Evolutionary conservation across 176 grass and related monocot species (phyloP).

Genomic region (Paspalum vaginatum): DNA sequence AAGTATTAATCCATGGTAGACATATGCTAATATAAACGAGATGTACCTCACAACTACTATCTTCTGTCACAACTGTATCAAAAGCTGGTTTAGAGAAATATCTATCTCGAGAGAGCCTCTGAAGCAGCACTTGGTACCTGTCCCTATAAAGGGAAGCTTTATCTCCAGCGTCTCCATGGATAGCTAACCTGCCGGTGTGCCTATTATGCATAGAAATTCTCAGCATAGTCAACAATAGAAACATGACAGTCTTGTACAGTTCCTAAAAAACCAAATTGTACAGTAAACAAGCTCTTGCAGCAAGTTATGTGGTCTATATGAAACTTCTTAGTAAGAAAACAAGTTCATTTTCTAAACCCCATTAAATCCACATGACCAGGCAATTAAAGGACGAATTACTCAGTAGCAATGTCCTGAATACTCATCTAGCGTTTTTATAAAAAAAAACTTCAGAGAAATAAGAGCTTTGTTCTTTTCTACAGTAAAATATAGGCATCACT

Average conservation of each 20-base stretch:
- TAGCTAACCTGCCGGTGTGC: slow-evolving; percentile 66
- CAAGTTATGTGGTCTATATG: not conserved
- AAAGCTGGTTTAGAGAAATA: slow-evolving; percentile 91
- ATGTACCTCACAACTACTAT: slow-evolving; percentile 73
- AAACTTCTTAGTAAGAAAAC: not conserved
- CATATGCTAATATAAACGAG: not conserved
- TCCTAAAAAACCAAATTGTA: slow-evolving; percentile 2
- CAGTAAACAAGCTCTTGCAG: not conserved
- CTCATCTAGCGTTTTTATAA: not conserved
- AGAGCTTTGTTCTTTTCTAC: not conserved
- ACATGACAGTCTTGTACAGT: not conserved
- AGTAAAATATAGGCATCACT: not conserved
- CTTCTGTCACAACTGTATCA: slow-evolving; percentile 59
- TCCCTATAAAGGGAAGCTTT: slow-evolving; percentile 89
- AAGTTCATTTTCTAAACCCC: not conserved
- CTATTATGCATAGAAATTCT: slow-evolving; percentile 37
- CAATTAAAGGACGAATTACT: not conserved
- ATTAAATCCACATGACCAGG: not conserved
- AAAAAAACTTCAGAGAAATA: not conserved
- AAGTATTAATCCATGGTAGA: slow-evolving; percentile 18
- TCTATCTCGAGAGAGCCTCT: slow-evolving; percentile 86
- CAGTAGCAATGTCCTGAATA: not conserved
- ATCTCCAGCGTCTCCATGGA: slow-evolving; percentile 80
- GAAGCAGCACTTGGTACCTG: slow-evolving; percentile 74
- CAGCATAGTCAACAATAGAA: slow-evolving; percentile 10